phyloP scores from a whole-genome alignment of 2,329 filamentous ascomycete genomes.

The Aureobasidium pullulans region DNA sequence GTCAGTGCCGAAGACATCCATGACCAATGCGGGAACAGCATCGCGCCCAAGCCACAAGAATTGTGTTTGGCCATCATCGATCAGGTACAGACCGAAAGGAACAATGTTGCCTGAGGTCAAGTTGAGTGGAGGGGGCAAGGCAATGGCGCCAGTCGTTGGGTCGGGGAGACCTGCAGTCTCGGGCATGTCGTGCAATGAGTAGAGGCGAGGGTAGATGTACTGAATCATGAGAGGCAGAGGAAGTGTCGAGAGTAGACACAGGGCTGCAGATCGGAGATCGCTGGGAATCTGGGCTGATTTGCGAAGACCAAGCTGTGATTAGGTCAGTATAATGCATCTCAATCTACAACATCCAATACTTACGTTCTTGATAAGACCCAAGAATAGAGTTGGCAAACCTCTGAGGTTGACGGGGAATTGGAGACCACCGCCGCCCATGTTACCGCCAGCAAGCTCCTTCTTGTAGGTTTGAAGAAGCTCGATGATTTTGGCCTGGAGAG shows the following conservation, averaged over 20 bases:
- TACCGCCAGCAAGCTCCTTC: slow-evolving; percentile 92
- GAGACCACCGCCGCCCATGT: slow-evolving; percentile 83
- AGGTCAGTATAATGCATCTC: slow-evolving; percentile 18
- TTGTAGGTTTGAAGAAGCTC: slow-evolving; percentile 93
- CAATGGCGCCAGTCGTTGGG: slow-evolving; percentile 76
- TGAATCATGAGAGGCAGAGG: slow-evolving; percentile 85
- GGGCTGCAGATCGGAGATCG: slow-evolving; percentile 84
- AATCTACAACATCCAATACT: slow-evolving; percentile 26
- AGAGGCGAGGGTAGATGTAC: slow-evolving; percentile 63
- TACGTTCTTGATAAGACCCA: slow-evolving; percentile 93
- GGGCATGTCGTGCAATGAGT: slow-evolving; percentile 93
- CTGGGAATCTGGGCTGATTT: slow-evolving; percentile 91
- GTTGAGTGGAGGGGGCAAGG: slow-evolving; percentile 76
- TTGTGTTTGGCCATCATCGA: slow-evolving; percentile 95
- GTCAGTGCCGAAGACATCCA: slow-evolving; percentile 82
- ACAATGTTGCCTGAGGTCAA: slow-evolving; percentile 82
- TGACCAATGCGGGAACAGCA: slow-evolving; percentile 77
- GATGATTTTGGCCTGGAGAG: slow-evolving; percentile 81
- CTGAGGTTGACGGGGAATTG: slow-evolving; percentile 92
- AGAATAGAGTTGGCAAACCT: slow-evolving; percentile 79
- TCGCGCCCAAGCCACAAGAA: slow-evolving; percentile 96
- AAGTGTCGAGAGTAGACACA: slow-evolving; percentile 89
- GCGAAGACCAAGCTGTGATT: slow-evolving; percentile 60
- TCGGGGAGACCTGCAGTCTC: slow-evolving; percentile 84
- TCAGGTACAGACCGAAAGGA: slow-evolving; percentile 86